These are phyloP conservation scores for Allantophomopsis cytisporea DNA, from an alignment of 2,329 filamentous ascomycete genomes.

Conservation along the genomic window DNA sequence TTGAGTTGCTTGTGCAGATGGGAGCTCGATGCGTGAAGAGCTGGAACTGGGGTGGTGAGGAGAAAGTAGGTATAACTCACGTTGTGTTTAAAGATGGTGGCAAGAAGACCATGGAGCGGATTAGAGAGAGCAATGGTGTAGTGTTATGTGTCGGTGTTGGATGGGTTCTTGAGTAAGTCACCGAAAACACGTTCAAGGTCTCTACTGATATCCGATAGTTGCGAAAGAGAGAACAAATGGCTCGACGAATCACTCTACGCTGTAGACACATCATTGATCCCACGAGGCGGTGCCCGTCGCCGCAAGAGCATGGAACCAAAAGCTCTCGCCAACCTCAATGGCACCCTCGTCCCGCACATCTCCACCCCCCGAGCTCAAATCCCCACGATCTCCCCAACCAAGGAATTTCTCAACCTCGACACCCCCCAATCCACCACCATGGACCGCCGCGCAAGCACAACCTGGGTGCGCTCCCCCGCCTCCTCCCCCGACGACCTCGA, in stretches of 20 bases:
- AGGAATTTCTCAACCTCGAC: constrained; percentile 14
- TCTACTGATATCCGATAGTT: constrained; percentile 31
- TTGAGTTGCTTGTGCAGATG: constrained; percentile 67
- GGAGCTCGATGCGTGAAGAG: constrained; percentile 66
- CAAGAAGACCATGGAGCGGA: constrained; percentile 69
- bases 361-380: constrained; percentile 12
- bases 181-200: background rate
- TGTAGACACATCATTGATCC: constrained; percentile 52
- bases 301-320: constrained; percentile 74
- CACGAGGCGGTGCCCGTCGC: constrained; percentile 57
- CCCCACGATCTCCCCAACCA: constrained; percentile 14
- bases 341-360: constrained; percentile 37
- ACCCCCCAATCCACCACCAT: constrained; percentile 13
- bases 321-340: constrained; percentile 54
- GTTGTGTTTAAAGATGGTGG: constrained; percentile 84
- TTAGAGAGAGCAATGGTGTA: constrained; percentile 55
- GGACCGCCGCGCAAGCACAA: constrained; percentile 14
- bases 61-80: constrained; percentile 67
- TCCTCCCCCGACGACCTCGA: constrained; percentile 2
- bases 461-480: constrained; percentile 18
- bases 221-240: constrained; percentile 65
- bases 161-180: constrained; percentile 75
- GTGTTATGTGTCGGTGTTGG: constrained; percentile 79
- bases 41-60: constrained; percentile 57
- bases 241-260: constrained; percentile 58